Evolutionary conservation across 257 asterid genomes (phyloP).

Genomic region (Solanum ossicruentum): DNA sequence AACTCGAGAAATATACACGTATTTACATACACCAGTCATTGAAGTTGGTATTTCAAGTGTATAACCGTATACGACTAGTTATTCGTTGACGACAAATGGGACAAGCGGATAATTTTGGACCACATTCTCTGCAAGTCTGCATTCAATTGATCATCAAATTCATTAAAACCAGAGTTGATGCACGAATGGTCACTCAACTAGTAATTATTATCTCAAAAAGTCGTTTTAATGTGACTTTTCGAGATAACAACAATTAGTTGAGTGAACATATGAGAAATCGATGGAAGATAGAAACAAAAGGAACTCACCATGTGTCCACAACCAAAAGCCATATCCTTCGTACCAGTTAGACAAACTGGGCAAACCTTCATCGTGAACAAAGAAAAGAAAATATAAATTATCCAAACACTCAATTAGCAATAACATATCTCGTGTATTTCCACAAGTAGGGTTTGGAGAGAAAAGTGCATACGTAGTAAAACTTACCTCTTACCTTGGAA

Average conservation of each 20-base stretch:
- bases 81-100: slow-evolving; percentile 66
- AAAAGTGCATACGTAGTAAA: neutral
- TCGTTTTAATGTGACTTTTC: neutral
- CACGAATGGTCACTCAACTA: neutral
- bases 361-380: slow-evolving; percentile 32
- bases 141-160: neutral
- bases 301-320: slow-evolving; percentile 72
- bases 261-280: neutral
- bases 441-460: neutral
- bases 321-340: slow-evolving; percentile 56
- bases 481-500: fast-evolving
- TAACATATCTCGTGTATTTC: neutral
- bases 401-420: neutral
- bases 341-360: slow-evolving; percentile 54
- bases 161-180: neutral
- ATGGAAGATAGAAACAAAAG: neutral
- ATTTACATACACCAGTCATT: neutral
- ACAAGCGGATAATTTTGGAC: slow-evolving; percentile 49
- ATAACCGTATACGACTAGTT: slow-evolving; percentile 55
- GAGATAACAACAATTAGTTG: neutral
- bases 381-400: neutral
- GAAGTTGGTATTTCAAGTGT: slow-evolving; percentile 22
- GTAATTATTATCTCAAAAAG: neutral
- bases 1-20: neutral
- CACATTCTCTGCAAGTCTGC: slow-evolving; percentile 77